These are phyloP conservation scores for Colletotrichum gloeosporioides DNA, from an alignment of 2,329 filamentous ascomycete genomes.

Conservation along the genomic window DNA sequence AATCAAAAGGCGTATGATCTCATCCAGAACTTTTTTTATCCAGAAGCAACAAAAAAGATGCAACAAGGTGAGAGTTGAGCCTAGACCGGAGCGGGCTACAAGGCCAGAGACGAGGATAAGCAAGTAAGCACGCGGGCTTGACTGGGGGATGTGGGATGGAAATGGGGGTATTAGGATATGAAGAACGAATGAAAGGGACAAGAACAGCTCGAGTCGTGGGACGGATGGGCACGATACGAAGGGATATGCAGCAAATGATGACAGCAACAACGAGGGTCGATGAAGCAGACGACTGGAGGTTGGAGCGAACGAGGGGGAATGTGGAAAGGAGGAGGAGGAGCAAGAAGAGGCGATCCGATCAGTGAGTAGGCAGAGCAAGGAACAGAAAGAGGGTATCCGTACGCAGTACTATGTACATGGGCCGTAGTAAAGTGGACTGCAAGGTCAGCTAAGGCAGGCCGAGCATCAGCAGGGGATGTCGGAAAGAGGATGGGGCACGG, in stretches of 20 bases:
- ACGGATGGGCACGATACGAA: conserved; percentile 13
- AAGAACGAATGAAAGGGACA: conserved; percentile 16
- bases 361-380: conserved; percentile 2
- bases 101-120: neutral
- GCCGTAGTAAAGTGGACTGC: neutral
- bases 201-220: neutral
- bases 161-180: conserved; percentile 13
- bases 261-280: conserved; percentile 17
- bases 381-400: neutral
- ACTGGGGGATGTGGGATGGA: neutral
- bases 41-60: conserved; percentile 8
- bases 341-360: conserved; percentile 17
- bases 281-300: conserved; percentile 19
- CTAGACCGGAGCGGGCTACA: neutral
- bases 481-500: neutral
- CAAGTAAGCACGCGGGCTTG: neutral
- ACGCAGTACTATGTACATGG: neutral
- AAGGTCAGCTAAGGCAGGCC: conserved; percentile 1
- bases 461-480: neutral
- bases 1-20: conserved; percentile 19
- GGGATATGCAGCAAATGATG: conserved; percentile 17
- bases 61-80: neutral
- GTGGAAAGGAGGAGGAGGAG: conserved; percentile 21
- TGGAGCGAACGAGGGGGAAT: conserved; percentile 19
- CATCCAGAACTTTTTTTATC: conserved; percentile 20